These are phyloP conservation scores for Melocanna baccifera DNA, from an alignment of 176 grass and related monocot genomes.

Conservation along the genomic window DNA sequence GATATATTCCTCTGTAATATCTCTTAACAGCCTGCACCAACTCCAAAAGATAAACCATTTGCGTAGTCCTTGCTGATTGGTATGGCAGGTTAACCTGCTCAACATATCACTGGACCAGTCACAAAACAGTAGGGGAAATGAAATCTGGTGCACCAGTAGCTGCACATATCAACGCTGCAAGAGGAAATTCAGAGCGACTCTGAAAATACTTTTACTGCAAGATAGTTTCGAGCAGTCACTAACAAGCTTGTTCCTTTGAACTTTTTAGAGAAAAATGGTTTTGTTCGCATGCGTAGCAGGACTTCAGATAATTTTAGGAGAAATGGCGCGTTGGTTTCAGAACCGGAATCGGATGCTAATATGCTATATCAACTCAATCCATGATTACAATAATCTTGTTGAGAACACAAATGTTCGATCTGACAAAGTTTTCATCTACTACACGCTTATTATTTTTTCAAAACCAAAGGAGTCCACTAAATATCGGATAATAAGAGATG, in stretches of 20 bases:
- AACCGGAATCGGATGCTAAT: background rate
- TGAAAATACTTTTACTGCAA: background rate
- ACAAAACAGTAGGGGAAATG: background rate
- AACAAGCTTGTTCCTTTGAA: background rate
- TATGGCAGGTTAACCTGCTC: constrained; percentile 29
- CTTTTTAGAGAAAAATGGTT: too few relatives aligned
- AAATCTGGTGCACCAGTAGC: background rate
- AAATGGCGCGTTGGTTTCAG: background rate
- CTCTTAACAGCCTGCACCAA: constrained; percentile 3
- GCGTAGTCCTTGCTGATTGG: background rate
- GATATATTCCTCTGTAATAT: too few relatives aligned
- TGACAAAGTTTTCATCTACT: background rate
- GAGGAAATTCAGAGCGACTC: background rate
- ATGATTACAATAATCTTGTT: background rate
- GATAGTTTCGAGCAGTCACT: background rate
- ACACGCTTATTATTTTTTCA: constrained; percentile 21
- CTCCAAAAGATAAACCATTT: background rate
- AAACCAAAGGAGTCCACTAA: background rate
- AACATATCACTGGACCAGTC: background rate
- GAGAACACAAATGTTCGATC: background rate
- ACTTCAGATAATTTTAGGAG: background rate
- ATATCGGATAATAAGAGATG: constrained; percentile 13
- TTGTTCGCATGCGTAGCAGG: background rate
- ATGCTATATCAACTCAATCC: background rate
- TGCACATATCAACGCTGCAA: background rate